Percentiles rank a stretch among this genome's conserved stretches.
phyloP scores from a whole-genome alignment of 495 filamentous ascomycete species.

The Penicillium steckii region DNA sequence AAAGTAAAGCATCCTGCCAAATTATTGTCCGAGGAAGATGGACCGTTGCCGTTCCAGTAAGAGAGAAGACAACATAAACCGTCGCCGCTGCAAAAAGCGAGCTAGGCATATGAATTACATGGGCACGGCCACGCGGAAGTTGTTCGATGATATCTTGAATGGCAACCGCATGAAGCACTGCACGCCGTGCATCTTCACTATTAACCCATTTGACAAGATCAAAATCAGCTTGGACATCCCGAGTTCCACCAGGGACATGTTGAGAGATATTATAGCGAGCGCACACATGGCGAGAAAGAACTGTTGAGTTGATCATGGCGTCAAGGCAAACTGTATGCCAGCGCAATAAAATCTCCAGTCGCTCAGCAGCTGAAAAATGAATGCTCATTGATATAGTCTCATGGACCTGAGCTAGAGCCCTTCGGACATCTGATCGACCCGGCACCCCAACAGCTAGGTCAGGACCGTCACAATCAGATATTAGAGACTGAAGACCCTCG shows the following conservation, averaged over 20 bases:
- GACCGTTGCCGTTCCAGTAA: slow-evolving; percentile 37
- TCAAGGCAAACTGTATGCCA: slow-evolving; percentile 51
- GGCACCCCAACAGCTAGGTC: slow-evolving; percentile 43
- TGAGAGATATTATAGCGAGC: slow-evolving; percentile 41
- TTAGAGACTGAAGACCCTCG: slow-evolving; percentile 46
- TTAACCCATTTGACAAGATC: slow-evolving; percentile 41
- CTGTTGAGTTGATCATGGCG: slow-evolving; percentile 42
- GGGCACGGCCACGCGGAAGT: slow-evolving; percentile 44
- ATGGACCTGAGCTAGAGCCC: slow-evolving; percentile 43
- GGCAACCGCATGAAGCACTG: slow-evolving; percentile 46
- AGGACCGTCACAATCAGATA: slow-evolving; percentile 41
- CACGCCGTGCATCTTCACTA: slow-evolving; percentile 40
- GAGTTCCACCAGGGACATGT: slow-evolving; percentile 34
- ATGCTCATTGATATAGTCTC: slow-evolving; percentile 40
- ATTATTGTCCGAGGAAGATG: slow-evolving; percentile 39
- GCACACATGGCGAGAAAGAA: slow-evolving; percentile 43
- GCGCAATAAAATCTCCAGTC: slow-evolving; percentile 44
- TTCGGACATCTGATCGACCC: slow-evolving; percentile 36
- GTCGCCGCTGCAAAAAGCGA: slow-evolving; percentile 46
- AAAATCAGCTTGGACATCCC: slow-evolving; percentile 25
- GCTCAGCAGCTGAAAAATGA: slow-evolving; percentile 36
- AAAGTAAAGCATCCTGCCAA: slow-evolving; percentile 44
- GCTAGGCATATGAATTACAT: slow-evolving; percentile 47
- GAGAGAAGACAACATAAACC: slow-evolving; percentile 41
- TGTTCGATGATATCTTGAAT: slow-evolving; percentile 53